Conservation (phyloP, 2,329 filamentous ascomycete species). For the Phaeomoniella chlamydospora region DNA sequence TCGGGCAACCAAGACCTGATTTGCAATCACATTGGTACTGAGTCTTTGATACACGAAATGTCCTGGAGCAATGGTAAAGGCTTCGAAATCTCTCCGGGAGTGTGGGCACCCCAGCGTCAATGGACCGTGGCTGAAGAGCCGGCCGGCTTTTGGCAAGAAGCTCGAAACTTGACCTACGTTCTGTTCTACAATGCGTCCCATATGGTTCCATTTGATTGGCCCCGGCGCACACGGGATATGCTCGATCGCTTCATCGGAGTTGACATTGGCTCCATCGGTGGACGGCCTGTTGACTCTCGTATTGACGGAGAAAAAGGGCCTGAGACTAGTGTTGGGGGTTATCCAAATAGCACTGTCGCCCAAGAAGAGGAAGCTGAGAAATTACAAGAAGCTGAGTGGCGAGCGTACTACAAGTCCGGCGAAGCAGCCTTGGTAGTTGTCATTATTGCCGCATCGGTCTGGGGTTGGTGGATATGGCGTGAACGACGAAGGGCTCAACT, state of each 20-base stretch:
- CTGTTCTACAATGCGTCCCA: slow-evolving; percentile 91
- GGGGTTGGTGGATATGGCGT: slow-evolving; percentile 57
- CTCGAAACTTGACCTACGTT: slow-evolving; percentile 89
- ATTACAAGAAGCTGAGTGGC: slow-evolving; percentile 74
- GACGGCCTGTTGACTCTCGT: slow-evolving; percentile 58
- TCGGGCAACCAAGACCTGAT: slow-evolving; percentile 90
- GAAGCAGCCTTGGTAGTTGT: slow-evolving; percentile 76
- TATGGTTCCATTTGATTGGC: slow-evolving; percentile 94
- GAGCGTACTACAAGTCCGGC: slow-evolving; percentile 75
- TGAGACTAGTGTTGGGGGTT: slow-evolving; percentile 61
- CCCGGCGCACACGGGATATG: slow-evolving; percentile 83
- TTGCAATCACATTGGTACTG: slow-evolving; percentile 92
- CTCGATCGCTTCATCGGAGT: slow-evolving; percentile 91
- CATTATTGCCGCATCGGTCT: slow-evolving; percentile 53
- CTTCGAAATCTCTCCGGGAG: slow-evolving; percentile 75
- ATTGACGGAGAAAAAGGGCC: slow-evolving; percentile 71
- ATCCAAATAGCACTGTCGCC: slow-evolving; percentile 53
- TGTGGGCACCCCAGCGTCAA: slow-evolving; percentile 79
- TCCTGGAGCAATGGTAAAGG: slow-evolving; percentile 84
- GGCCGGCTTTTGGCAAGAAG: slow-evolving; percentile 86
- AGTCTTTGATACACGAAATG: slow-evolving; percentile 79
- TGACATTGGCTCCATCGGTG: slow-evolving; percentile 79
- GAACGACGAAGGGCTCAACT: slow-evolving; percentile 30
- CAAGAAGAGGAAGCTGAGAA: slow-evolving; percentile 55
- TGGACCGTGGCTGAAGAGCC: slow-evolving; percentile 86